Evolutionary conservation across 2,329 filamentous ascomycete genomes (phyloP), one percentile per base, ranked within the genome.

Genomic region (Mollisiaceae sp.): DNA sequence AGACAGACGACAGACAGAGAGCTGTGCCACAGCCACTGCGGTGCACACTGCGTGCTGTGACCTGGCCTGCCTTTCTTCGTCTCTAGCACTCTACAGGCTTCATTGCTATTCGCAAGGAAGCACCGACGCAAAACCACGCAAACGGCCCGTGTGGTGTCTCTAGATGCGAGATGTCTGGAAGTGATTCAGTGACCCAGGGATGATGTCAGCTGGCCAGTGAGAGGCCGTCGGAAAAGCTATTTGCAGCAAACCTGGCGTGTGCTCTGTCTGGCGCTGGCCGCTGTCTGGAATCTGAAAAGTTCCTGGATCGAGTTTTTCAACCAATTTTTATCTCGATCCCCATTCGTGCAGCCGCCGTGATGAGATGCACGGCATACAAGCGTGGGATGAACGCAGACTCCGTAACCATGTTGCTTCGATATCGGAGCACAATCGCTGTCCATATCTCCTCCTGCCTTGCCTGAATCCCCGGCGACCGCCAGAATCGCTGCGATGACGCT

Each of bases 151-250:
- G 47, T 27, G 47, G 12, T 52, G 27, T 32, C 27, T 32, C 27
- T 32, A 6, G 27, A 6, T 32, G 27, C 27, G 3, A 6, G 27
- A 6, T 32, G 47, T 52, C 20, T 52, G 20, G 47, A 52, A 52
- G 47, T 52, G 20, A 32, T 52, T 45, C 20, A 52, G 43, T 4
- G 20, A 24, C 15, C 22, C 47, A 52, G 47, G 47, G 47, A 67
- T 63, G 60, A 61, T 61, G 57, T 62, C 62, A 65, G 52, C 63
- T 24, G 58, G 57, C 65, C 57, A 67, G 18, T 67, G 20, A 67
- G 20, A 67, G 60, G 38, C 50, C 59, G 47, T 38, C 59, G 50
- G 15, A 20, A 9, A 15, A 61, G 32, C 59, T 58, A 59, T 62
- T 64, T 60, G 62, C 52, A 56, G 22, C 11, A 6, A 24, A 8